Percentiles rank a stretch among this genome's conserved stretches.
Conservation (phyloP, 176 grass and related monocot species). For the Oryza meridionalis region DNA sequence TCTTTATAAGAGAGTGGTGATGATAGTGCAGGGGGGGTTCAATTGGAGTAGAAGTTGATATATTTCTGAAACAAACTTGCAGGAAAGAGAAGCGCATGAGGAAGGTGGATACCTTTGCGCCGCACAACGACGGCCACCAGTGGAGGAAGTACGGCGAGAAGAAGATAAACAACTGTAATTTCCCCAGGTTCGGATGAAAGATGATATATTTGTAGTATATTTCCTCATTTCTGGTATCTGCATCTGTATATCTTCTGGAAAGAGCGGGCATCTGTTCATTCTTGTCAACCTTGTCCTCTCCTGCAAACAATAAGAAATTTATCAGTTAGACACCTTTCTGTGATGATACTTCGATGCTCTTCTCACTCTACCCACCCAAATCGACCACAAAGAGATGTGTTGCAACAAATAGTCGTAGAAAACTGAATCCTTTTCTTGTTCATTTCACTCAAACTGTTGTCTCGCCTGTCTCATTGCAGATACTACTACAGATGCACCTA, state of each 20-base stretch:
- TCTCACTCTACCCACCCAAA: neutral
- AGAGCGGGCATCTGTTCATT: neutral
- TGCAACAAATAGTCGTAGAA: neutral
- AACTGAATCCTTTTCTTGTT: constrained; percentile 15
- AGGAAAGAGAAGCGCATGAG: constrained; percentile 61
- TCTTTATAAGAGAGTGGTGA: neutral
- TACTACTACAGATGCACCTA: constrained; percentile 77
- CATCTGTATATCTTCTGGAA: constrained; percentile 17
- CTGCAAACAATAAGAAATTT: neutral
- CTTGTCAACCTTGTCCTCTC: neutral
- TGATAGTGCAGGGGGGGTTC: neutral
- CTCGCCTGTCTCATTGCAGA: constrained; percentile 18
- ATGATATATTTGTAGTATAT: neutral
- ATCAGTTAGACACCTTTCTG: neutral
- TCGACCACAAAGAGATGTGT: neutral
- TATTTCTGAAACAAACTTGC: constrained; percentile 9
- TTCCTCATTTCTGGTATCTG: neutral
- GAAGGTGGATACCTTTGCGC: constrained; percentile 65
- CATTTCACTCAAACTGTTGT: constrained; percentile 3
- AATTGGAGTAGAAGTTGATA: constrained; percentile 15
- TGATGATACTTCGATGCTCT: neutral
- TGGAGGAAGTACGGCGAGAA: constrained; percentile 99
- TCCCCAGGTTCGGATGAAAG: constrained; percentile 38
- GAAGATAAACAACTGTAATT: constrained; percentile 73
- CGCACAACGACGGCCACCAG: constrained; percentile 80